Evolutionary conservation across 768 basidiomycete genomes (phyloP), one percentile per base, ranked within the genome.

Genomic region (Hypholoma fasciculare): DNA sequence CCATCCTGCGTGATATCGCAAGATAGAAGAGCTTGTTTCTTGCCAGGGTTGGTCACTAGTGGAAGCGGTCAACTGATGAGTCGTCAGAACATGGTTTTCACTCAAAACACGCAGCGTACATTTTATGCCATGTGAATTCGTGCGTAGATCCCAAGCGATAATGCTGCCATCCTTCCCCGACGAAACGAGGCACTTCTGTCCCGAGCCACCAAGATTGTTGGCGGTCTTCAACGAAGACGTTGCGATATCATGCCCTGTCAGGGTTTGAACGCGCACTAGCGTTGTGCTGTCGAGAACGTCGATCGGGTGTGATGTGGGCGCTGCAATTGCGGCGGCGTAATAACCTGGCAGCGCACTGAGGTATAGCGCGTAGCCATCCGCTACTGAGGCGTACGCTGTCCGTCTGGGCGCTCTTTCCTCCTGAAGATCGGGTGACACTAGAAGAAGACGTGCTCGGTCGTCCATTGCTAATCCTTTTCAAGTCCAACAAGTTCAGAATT

Each of bases 1-100:
- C 91, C 91, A 63, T 92, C 86, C 1, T 74, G 65, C 2, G 90
- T 88, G 5, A 88, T 80, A 68, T 91, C 92, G 60, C 84, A 90
- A 34, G 81, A 89, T 3, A 92, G 77, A 8, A 92, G 67, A 5
- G 78, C 73, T 16, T 72, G 73, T 16, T 65, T 60, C 67, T 72
- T 72, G 20, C 81, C 79, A 16, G 78, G 66, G 54, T 76, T 71
- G 23, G 75, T 78, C 80, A 88, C 86, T 87, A 65, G 17, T 54
- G 63, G 58, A 56, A 65, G 16, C 40, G 16, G 17, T 54, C 40
- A 65, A 51, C 55, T 66, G 64, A 74, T 78, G 68, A 80, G 77
- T 71, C 61, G 75, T 76, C 67, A 72, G 76, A 68, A 58, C 66
- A 58, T 34, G 30, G 2, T 9, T 34, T 34, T 34, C 1, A 34